Evolutionary conservation across 805 yeast species (phyloP), one percentile per base, ranked within the genome.

Genomic region (Candida tammaniensis): DNA sequence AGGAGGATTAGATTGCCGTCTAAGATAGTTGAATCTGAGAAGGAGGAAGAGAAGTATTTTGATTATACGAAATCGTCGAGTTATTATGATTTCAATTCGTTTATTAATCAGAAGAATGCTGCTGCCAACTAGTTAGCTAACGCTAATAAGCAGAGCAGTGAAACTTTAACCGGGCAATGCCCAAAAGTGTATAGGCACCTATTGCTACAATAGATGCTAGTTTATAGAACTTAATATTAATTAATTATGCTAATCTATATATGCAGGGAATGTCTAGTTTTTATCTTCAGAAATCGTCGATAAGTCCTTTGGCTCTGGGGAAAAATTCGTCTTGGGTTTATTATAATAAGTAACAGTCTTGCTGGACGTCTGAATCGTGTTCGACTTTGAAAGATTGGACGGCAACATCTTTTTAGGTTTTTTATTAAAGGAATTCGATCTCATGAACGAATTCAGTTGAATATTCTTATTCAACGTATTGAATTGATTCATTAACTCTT

Each of bases 281-380:
- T 27, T 22, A 14, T 25, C 24, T 21, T 35, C 35, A 16, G 14
- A 17, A 24, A 32, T 32, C 3, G 36, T 37, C 3, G 26, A 16
- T 24, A 32, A 28, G 17, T 25, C 17, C 9, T 21, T 23, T 4
- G n/a, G n/a, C n/a, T n/a, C n/a, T n/a, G n/a, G n/a, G n/a, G n/a
- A n/a, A n/a, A n/a, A n/a, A n/a, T n/a, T n/a, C n/a, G n/a, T n/a
- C n/a, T 17, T 21, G 3, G 38, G 14, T 10, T 36, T 36, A n/a
- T 21, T 46, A 44, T 62, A 67, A 29, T 62, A 64, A 2, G 73
- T 67, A n/a, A 67, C 71, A 1, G 72, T 66, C 35, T 61, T 67
- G 32, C 54, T 57, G 7, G 43, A 28, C 2, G 68, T 59, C 35
- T 64, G 61, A 13, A 67, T 64, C 36, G 60, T 64, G 37, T 59